phyloP scores from a whole-genome alignment of 1,139 yeast genomes.

The Suhomyces bribrorum region DNA sequence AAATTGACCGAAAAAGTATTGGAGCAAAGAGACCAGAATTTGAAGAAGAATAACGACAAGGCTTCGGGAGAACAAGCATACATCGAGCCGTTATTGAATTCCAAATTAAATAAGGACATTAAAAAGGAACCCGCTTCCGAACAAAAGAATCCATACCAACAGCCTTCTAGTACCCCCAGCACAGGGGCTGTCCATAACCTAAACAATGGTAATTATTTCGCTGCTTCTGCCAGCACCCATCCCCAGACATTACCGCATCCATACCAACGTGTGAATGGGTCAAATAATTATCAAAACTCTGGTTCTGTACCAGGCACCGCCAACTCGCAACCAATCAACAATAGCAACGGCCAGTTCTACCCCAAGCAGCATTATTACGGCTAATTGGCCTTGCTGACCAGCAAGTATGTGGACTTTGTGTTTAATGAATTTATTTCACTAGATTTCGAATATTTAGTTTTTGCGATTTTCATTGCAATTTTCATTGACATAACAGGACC shows the following conservation, averaged over 20 bases:
- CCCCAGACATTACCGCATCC: slow-evolving; percentile 17
- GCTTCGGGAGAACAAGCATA: slow-evolving; percentile 16
- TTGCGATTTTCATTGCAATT: neutral
- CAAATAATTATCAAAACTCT: slow-evolving; percentile 1
- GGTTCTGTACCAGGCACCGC: slow-evolving; percentile 5
- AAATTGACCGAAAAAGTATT: slow-evolving; percentile 39
- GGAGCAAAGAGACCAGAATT: slow-evolving; percentile 28
- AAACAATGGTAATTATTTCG: slow-evolving; percentile 10
- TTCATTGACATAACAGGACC: no score
- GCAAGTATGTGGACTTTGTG: no score
- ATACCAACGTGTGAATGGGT: slow-evolving; percentile 12
- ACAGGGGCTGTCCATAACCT: slow-evolving; percentile 3
- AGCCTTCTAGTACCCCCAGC: slow-evolving; percentile 1
- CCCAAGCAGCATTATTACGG: slow-evolving; percentile 18
- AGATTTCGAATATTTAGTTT: no score
- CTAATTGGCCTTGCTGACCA: no score
- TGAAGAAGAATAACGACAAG: slow-evolving; percentile 14
- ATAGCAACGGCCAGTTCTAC: slow-evolving; percentile 13
- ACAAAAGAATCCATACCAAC: neutral
- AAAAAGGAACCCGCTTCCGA: slow-evolving; percentile 7
- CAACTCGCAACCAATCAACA: slow-evolving; percentile 6
- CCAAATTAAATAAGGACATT: slow-evolving; percentile 7
- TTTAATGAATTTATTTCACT: no score
- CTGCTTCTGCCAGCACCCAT: slow-evolving; percentile 13
- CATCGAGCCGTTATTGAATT: slow-evolving; percentile 16